Evolutionary conservation across 352 stramenopile species (phyloP).

Genomic region (Pelagophyceae sp.): DNA sequence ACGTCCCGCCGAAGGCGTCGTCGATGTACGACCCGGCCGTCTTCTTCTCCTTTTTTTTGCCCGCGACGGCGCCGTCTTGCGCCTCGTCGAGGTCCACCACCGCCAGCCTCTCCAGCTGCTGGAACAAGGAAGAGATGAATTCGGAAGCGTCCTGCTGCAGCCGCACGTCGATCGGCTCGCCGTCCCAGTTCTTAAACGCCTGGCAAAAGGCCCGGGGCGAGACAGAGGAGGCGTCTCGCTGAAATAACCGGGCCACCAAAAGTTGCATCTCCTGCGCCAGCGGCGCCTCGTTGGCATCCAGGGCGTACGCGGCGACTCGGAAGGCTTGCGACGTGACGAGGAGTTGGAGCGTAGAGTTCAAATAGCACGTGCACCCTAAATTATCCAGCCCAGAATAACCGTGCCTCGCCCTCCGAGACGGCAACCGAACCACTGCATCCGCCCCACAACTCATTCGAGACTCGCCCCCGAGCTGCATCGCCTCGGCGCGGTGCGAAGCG

Average conservation of each 20-base stretch:
- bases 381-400: conserved; percentile 82
- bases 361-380: conserved; percentile 85
- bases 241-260: background rate
- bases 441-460: too few relatives aligned
- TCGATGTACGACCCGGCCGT: conserved; percentile 48
- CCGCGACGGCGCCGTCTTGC: background rate
- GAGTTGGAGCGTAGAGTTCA: conserved; percentile 86
- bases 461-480: too few relatives aligned
- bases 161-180: conserved; percentile 70
- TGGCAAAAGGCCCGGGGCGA: conserved; percentile 52
- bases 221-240: background rate
- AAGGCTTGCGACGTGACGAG: conserved; percentile 19
- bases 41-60: background rate
- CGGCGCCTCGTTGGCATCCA: background rate
- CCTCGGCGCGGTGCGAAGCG: too few relatives aligned
- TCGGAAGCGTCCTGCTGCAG: conserved; percentile 82
- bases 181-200: conserved; percentile 73
- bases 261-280: conserved; percentile 1
- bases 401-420: background rate
- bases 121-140: conserved; percentile 82
- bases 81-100: background rate
- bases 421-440: too few relatives aligned
- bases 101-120: conserved; percentile 59
- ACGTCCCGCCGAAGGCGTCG: conserved; percentile 71
- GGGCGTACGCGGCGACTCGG: background rate